Conservation (phyloP, 805 yeast species). For the Candida sakaeoensis region DNA sequence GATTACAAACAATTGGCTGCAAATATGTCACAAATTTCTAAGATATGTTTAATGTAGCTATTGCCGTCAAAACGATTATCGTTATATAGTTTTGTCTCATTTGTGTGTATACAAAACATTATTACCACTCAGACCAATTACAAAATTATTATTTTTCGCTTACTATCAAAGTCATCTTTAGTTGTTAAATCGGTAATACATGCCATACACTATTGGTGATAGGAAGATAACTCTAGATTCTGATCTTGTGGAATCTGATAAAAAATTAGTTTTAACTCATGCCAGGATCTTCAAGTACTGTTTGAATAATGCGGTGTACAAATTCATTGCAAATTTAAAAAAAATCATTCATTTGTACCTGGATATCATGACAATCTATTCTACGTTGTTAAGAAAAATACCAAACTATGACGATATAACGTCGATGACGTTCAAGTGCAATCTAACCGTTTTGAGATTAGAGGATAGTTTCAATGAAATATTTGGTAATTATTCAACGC, state of each 20-base stretch:
- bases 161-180: not conserved
- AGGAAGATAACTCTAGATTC: slow-evolving; percentile 22
- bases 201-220: slow-evolving; percentile 41
- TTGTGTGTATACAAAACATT: not conserved
- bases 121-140: not conserved
- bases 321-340: slow-evolving; percentile 25
- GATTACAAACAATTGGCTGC: no score
- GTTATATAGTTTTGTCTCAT: no score
- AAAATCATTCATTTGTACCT: slow-evolving; percentile 32
- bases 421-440: slow-evolving; percentile 23
- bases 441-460: slow-evolving; percentile 17
- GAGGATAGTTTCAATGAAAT: slow-evolving; percentile 31
- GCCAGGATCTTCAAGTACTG: slow-evolving; percentile 30
- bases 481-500: slow-evolving; percentile 16
- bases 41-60: no score
- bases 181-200: slow-evolving; percentile 10
- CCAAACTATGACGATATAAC: slow-evolving; percentile 41
- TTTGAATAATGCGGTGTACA: slow-evolving; percentile 26
- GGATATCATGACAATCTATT: slow-evolving; percentile 38
- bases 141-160: not conserved
- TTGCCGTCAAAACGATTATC: no score
- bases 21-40: no score
- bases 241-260: slow-evolving; percentile 19
- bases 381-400: slow-evolving; percentile 35
- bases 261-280: slow-evolving; percentile 24